These are phyloP conservation scores for Rhodotorula graminis DNA, from an alignment of 768 basidiomycete species.

Conservation along the genomic window DNA sequence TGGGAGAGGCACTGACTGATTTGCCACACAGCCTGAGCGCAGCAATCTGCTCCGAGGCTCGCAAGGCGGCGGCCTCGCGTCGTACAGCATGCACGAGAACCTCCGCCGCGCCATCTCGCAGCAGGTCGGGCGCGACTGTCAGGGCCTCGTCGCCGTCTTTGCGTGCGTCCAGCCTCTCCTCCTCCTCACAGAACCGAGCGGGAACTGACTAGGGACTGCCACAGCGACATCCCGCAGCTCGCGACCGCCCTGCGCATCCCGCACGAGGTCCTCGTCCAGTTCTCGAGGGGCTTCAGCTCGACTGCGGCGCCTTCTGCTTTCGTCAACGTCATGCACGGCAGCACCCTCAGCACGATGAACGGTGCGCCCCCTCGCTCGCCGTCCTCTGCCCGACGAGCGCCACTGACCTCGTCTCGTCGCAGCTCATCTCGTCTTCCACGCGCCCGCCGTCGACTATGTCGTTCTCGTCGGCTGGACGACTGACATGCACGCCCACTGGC, in stretches of 20 bases:
- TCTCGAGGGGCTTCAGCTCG: conserved; percentile 15
- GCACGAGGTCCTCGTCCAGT: neutral
- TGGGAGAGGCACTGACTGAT: neutral
- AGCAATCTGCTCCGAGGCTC: neutral
- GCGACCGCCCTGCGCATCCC: neutral
- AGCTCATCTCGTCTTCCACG: conserved; percentile 15
- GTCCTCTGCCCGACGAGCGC: too few relatives aligned
- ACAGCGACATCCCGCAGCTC: conserved; percentile 8
- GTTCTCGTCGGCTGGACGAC: conserved; percentile 19
- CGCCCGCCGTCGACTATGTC: neutral
- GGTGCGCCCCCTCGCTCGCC: neutral
- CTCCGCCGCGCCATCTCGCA: conserved; percentile 5
- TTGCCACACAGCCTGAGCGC: conserved; percentile 3
- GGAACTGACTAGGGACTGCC: neutral
- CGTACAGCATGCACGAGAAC: conserved; percentile 7
- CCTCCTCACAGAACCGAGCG: too few relatives aligned
- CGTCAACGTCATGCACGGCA: conserved; percentile 2
- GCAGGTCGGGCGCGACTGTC: neutral
- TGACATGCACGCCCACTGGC: conserved; percentile 2
- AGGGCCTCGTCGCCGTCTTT: neutral
- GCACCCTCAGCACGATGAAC: neutral
- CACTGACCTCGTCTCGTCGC: neutral
- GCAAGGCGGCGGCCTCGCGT: conserved; percentile 15
- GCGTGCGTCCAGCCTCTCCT: conserved; percentile 1
- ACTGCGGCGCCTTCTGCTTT: conserved; percentile 4